Percentiles rank a stretch among this genome's conserved stretches.
Evolutionary conservation across 805 yeast genomes (phyloP).

Genomic region (Saccharomycopsis fodiens): DNA sequence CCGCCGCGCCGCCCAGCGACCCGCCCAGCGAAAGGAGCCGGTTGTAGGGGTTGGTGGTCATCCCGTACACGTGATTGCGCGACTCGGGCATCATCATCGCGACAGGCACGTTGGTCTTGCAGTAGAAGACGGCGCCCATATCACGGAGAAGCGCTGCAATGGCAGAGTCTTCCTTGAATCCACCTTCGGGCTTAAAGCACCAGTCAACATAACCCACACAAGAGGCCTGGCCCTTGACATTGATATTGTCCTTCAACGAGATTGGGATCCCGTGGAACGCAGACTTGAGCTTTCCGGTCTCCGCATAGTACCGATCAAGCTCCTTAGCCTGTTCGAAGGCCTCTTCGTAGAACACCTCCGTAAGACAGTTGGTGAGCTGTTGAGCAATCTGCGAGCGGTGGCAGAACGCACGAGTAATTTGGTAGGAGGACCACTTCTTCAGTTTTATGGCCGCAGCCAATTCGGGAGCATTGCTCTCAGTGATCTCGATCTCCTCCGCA

Average conservation of each 20-base stretch:
- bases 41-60: conserved; percentile 53
- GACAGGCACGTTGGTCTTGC: conserved; percentile 64
- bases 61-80: conserved; percentile 51
- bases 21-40: conserved; percentile 58
- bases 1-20: conserved; percentile 67
- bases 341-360: conserved; percentile 42
- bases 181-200: conserved; percentile 17
- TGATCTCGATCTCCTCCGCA: conserved; percentile 32
- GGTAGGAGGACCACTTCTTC: conserved; percentile 33
- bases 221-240: conserved; percentile 40
- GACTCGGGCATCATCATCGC: conserved; percentile 64
- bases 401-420: conserved; percentile 49
- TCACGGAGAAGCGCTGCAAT: conserved; percentile 26
- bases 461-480: conserved; percentile 28
- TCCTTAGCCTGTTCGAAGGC: conserved; percentile 51
- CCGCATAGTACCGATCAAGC: conserved; percentile 43
- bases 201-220: conserved; percentile 38
- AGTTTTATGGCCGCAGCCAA: conserved; percentile 28
- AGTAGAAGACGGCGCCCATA: conserved; percentile 52
- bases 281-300: conserved; percentile 43
- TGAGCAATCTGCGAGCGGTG: conserved; percentile 55
- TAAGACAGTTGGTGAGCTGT: conserved; percentile 36
- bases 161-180: conserved; percentile 10
- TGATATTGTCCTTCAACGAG: conserved; percentile 42
- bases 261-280: conserved; percentile 64